Conservation (phyloP, 2,329 filamentous ascomycete species). For the Mycocentrospora acerina region DNA sequence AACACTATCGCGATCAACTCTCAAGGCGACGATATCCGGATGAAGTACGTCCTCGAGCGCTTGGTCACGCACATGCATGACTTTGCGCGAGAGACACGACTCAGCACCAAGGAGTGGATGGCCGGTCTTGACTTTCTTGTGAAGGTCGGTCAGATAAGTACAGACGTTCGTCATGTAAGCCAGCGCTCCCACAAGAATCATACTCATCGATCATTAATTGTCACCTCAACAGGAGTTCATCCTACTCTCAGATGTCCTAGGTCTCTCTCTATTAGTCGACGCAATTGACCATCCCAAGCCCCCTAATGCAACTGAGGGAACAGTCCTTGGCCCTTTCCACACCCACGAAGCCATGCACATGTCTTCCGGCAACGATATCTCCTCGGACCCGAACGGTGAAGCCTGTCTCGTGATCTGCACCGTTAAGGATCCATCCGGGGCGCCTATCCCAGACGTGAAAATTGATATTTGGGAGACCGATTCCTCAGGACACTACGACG, state of each 20-base stretch:
- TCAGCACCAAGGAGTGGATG: constrained; percentile 80
- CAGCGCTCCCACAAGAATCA: too few species aligned
- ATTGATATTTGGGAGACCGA: constrained; percentile 88
- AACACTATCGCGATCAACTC: constrained; percentile 74
- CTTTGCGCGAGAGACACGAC: constrained; percentile 75
- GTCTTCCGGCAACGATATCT: constrained; percentile 62
- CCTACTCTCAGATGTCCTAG: constrained; percentile 76
- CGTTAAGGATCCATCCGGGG: constrained; percentile 64
- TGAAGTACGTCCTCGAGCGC: constrained; percentile 71
- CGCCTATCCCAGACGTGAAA: constrained; percentile 65
- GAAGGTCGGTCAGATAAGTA: constrained; percentile 70
- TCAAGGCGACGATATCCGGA: constrained; percentile 62
- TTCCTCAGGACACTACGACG: constrained; percentile 77
- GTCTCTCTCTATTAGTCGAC: constrained; percentile 78
- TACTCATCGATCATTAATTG: too few species aligned
- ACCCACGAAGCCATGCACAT: constrained; percentile 70
- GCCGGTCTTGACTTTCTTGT: constrained; percentile 70
- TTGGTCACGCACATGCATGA: constrained; percentile 79
- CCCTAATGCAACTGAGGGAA: constrained; percentile 68
- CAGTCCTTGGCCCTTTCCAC: constrained; percentile 80
- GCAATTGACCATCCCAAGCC: constrained; percentile 83
- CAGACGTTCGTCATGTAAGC: constrained; percentile 68
- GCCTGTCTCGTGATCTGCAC: constrained; percentile 73
- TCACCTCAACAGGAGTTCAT: constrained; percentile 68
- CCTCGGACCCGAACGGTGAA: constrained; percentile 68